These are phyloP conservation scores for Neurospora africana DNA, from an alignment of 495 filamentous ascomycete species.

Conservation along the genomic window DNA sequence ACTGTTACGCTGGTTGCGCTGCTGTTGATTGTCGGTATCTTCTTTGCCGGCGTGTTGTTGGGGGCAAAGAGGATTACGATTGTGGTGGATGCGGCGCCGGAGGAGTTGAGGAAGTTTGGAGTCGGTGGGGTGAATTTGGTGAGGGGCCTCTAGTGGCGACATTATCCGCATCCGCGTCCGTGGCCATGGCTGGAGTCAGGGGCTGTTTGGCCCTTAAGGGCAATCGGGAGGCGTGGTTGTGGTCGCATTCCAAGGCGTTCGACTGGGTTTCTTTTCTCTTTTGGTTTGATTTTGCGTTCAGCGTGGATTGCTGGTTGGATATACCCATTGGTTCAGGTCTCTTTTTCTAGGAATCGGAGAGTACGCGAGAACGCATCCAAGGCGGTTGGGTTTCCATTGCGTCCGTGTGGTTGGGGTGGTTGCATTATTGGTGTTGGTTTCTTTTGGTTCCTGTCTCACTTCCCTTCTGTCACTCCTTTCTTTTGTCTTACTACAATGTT, in stretches of 20 bases:
- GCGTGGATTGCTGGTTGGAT: background rate
- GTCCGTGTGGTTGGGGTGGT: background rate
- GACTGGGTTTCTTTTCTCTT: background rate
- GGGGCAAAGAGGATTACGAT: constrained; percentile 4
- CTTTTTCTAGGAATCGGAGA: background rate
- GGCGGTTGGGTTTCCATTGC: background rate
- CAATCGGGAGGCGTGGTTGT: background rate
- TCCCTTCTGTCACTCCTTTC: background rate
- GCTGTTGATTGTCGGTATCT: background rate
- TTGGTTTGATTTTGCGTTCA: background rate
- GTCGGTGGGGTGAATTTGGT: background rate
- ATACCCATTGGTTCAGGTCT: background rate
- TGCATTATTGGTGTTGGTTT: background rate
- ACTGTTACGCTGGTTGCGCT: background rate
- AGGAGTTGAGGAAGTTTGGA: background rate
- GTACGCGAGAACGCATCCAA: background rate
- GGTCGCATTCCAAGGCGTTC: background rate
- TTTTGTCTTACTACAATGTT: background rate
- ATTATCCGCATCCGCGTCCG: too few species aligned
- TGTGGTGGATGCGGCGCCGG: background rate
- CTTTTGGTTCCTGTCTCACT: background rate
- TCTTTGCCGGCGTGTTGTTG: constrained; percentile 2
- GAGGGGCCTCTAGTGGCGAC: background rate
- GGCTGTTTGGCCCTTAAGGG: background rate
- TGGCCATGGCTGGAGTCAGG: background rate